Percentiles rank a stretch among this genome's conserved stretches.
Conservation (phyloP, 352 stramenopile genomes). For the Elongisporangium undulatum region DNA sequence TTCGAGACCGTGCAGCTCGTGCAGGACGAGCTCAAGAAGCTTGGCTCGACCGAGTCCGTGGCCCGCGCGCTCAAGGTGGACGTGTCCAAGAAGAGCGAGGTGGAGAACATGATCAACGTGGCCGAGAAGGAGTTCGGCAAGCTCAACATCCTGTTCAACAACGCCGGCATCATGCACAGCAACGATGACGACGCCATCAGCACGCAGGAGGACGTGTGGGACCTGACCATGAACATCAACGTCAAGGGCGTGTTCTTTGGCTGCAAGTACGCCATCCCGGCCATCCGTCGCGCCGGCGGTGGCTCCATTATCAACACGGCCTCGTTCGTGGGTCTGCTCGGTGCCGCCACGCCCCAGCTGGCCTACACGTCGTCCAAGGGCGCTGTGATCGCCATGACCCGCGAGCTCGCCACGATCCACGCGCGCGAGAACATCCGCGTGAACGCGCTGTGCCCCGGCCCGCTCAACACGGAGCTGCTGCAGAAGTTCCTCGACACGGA, state of each 20-base stretch:
- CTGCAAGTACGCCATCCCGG: conserved; percentile 85
- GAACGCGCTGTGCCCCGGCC: conserved; percentile 81
- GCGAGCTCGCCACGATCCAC: conserved; percentile 81
- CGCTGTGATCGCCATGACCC: conserved; percentile 85
- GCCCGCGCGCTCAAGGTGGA: conserved; percentile 56
- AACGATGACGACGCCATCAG: conserved; percentile 72
- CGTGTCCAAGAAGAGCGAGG: conserved; percentile 67
- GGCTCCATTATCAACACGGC: conserved; percentile 88
- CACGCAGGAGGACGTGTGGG: conserved; percentile 79
- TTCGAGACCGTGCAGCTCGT: conserved; percentile 63
- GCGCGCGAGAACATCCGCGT: conserved; percentile 87
- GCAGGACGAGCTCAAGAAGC: conserved; percentile 57
- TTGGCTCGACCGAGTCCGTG: conserved; percentile 39
- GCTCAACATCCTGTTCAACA: conserved; percentile 85
- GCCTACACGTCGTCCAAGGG: conserved; percentile 87
- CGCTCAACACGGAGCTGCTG: conserved; percentile 82
- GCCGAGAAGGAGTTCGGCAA: conserved; percentile 79
- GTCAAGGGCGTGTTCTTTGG: conserved; percentile 88
- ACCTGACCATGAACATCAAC: conserved; percentile 86
- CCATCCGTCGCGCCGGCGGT: conserved; percentile 67
- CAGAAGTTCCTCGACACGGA: conserved; percentile 85
- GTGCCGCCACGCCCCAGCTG: conserved; percentile 81
- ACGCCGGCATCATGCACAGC: conserved; percentile 84
- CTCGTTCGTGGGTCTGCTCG: conserved; percentile 80
- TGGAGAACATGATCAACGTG: conserved; percentile 71